Percentiles rank a stretch among this genome's conserved stretches.
These are phyloP conservation scores for Stephanodiscus minutulus DNA, from an alignment of 108 stramenopile genomes.

Conservation along the genomic window DNA sequence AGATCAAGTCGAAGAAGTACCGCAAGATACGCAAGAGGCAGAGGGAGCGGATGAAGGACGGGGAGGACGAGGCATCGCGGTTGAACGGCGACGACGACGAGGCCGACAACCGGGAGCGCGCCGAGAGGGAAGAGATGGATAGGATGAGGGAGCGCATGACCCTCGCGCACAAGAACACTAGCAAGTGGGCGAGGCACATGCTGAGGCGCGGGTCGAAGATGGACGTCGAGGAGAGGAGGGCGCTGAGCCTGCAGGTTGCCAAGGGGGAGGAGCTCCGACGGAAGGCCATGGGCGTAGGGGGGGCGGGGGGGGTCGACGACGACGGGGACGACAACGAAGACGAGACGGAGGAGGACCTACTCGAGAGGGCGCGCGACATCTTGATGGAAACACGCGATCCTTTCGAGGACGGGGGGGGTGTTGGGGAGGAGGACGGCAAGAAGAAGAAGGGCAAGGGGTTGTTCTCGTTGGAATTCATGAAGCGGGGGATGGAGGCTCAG, in stretches of 20 bases:
- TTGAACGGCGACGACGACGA: conserved; percentile 63
- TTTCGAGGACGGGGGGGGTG: conserved; percentile 28
- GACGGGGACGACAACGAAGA: conserved; percentile 38
- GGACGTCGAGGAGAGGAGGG: conserved; percentile 81
- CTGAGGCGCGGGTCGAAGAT: conserved; percentile 85
- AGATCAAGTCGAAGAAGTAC: conserved; percentile 98
- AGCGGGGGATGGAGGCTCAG: conserved; percentile 87
- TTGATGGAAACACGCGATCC: conserved; percentile 59
- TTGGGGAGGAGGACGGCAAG: conserved; percentile 23
- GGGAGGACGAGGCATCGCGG: conserved; percentile 67
- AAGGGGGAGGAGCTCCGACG: conserved; percentile 86
- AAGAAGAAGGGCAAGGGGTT: conserved; percentile 73
- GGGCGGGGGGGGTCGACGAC: conserved; percentile 35
- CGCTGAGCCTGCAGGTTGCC: conserved; percentile 84
- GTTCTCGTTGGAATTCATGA: conserved; percentile 94
- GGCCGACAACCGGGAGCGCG: conserved; percentile 64
- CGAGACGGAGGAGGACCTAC: conserved; percentile 66
- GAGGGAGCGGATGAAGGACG: conserved; percentile 77
- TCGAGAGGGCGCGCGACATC: conserved; percentile 66
- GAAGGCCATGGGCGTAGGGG: conserved; percentile 71
- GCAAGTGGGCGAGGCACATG: conserved; percentile 95
- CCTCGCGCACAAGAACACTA: conserved; percentile 95
- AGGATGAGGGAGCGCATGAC: conserved; percentile 97
- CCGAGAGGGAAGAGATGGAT: conserved; percentile 92
- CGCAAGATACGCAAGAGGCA: conserved; percentile 92